Conservation (phyloP, 768 basidiomycete genomes). For the Lactarius tabidus region DNA sequence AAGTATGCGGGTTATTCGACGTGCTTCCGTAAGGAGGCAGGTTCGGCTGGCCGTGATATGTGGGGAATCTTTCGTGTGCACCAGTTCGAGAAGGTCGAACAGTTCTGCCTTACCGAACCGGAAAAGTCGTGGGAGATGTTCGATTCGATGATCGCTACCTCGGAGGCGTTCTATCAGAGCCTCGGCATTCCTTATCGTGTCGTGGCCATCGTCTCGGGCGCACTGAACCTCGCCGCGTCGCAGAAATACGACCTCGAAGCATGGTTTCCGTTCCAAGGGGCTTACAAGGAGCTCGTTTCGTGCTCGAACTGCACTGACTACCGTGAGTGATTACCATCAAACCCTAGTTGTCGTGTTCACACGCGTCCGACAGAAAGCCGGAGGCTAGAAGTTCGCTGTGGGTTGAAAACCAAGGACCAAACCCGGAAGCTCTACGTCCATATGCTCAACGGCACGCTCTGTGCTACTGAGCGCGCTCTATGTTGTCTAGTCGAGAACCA, state of each 20-base stretch:
- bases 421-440: conserved; percentile 92
- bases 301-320: conserved; percentile 99
- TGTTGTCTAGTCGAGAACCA: conserved; percentile 99
- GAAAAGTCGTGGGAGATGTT: conserved; percentile 94
- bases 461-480: conserved; percentile 93
- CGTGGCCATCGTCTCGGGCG: conserved; percentile 93
- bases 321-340: conserved; percentile 53
- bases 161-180: conserved; percentile 95
- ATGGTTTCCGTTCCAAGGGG: conserved; percentile 98
- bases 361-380: conserved; percentile 64
- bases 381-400: conserved; percentile 89
- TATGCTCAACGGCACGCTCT: conserved; percentile 98
- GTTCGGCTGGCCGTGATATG: conserved; percentile 94
- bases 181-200: conserved; percentile 89
- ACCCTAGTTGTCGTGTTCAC: neutral
- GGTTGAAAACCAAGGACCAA: conserved; percentile 87
- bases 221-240: conserved; percentile 92
- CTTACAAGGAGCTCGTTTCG: conserved; percentile 95
- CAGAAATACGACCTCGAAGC: conserved; percentile 98
- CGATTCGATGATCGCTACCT: conserved; percentile 83
- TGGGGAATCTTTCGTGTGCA: conserved; percentile 99
- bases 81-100: conserved; percentile 98
- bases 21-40: conserved; percentile 99
- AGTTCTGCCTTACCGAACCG: conserved; percentile 94
- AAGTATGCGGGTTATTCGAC: conserved; percentile 87